Evolutionary conservation across 768 basidiomycete species (phyloP).

Genomic region (Myochromella boudieri): DNA sequence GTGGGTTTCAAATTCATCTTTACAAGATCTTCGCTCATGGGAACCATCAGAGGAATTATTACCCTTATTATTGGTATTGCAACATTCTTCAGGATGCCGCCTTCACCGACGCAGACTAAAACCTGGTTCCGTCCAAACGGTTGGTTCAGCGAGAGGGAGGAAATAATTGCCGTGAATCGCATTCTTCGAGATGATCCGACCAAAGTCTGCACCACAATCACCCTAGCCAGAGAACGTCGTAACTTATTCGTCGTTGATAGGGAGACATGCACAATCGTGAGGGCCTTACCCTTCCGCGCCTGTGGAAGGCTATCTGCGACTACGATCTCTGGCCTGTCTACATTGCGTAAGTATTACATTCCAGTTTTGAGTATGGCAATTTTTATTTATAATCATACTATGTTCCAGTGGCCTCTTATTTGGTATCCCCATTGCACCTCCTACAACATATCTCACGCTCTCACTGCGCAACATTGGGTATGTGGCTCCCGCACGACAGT

Average conservation of each 20-base stretch:
- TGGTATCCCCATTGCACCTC: slow-evolving; percentile 47
- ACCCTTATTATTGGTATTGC: slow-evolving; percentile 53
- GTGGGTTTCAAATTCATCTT: slow-evolving; percentile 15
- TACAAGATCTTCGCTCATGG: not conserved
- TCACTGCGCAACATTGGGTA: slow-evolving; percentile 55
- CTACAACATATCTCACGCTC: slow-evolving; percentile 57
- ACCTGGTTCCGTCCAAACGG: slow-evolving; percentile 58
- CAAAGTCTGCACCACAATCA: slow-evolving; percentile 34
- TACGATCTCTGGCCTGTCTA: slow-evolving; percentile 71
- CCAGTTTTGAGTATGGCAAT: too few species aligned
- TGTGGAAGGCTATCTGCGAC: slow-evolving; percentile 57
- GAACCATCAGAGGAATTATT: slow-evolving; percentile 34
- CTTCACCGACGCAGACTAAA: slow-evolving; percentile 59
- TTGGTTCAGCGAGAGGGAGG: slow-evolving; percentile 65
- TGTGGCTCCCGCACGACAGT: slow-evolving; percentile 3
- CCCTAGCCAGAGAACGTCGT: not conserved
- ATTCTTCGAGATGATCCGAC: slow-evolving; percentile 65
- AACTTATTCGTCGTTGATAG: slow-evolving; percentile 20
- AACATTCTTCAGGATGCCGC: slow-evolving; percentile 60
- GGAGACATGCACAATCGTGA: slow-evolving; percentile 74
- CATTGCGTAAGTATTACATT: slow-evolving; percentile 37
- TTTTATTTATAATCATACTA: too few species aligned
- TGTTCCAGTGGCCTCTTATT: slow-evolving; percentile 52
- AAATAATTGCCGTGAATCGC: slow-evolving; percentile 57
- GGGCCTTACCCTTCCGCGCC: slow-evolving; percentile 44